Base-by-base conservation (phyloP, 306 rosid species). In the Castanopsis chinensis region DNA sequence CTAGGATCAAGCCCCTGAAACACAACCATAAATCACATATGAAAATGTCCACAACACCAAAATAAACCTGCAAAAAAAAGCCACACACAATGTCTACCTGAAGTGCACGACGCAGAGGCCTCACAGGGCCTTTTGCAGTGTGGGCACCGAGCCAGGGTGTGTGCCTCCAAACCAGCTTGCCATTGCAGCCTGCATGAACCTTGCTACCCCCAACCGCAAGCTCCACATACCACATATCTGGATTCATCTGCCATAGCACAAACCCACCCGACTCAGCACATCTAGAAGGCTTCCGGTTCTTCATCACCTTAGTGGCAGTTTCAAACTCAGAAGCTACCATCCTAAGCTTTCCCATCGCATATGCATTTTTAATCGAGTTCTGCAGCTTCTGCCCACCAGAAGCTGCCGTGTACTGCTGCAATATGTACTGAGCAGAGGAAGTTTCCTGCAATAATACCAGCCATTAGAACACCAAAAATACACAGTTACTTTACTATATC, bases 221-320 rank as follows among this genome's bases (percentile, higher is more conserved):
- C 92, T 96, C 99, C 11, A 91, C 99, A 80, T 96, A 93, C 99
- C 98, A 96, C 99, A 96, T 96, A 54, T 96, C 96, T 1, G 99
- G 98, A 81, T 93, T 90, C 99, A 96, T 96, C 91, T 96, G 99
- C 99, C 99, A 96, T 59, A 96, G 93, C 81, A 96, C 99, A 80
- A 96, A 96, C n/a, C 97, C 98, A 49, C 99, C 99, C 0, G 99
- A 90, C 91, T 96, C 99, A 0, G 96, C 91, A 83, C 92, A 86
- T 77, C 86, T 83, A 8, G 99, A 82, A 5, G 91, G 83, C 81
- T 91, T 90, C 71, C 92, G 73, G 69, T 83, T 96, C 90, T 90
- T 91, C 85, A 81, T 83, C 49, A 96, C 97, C 86, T 86, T 93
- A 0, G 94, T 88, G 3, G 98, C 97, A 28, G 99, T 93, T 73